Conservation (phyloP, 345 rosid genomes). For the Eutrema heterophyllum region DNA sequence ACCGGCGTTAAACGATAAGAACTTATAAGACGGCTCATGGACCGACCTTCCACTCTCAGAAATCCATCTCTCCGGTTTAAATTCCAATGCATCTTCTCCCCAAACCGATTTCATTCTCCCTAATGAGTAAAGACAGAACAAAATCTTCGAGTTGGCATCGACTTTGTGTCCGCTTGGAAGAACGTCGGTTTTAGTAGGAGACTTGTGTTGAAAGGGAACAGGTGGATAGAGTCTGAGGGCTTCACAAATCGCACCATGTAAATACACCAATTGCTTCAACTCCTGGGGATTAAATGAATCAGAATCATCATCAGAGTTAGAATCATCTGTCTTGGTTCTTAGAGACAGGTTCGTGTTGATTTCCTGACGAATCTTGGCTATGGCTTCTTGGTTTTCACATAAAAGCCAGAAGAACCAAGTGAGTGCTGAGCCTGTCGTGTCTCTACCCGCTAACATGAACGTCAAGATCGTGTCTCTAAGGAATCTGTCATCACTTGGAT, state of each 20-base stretch:
- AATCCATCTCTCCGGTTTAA: slow-evolving; percentile 37
- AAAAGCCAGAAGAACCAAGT: slow-evolving; percentile 56
- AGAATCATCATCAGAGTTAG: background rate
- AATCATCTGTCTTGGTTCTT: background rate
- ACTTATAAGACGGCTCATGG: slow-evolving; percentile 36
- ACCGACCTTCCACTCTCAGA: slow-evolving; percentile 21
- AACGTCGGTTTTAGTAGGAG: slow-evolving; percentile 21
- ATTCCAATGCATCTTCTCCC: slow-evolving; percentile 33
- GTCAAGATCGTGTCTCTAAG: slow-evolving; percentile 48
- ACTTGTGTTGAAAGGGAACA: slow-evolving; percentile 34
- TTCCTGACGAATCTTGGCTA: slow-evolving; percentile 43
- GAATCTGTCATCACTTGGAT: slow-evolving; percentile 36
- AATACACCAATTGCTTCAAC: slow-evolving; percentile 24
- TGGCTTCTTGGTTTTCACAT: slow-evolving; percentile 24
- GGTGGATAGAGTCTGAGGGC: slow-evolving; percentile 34
- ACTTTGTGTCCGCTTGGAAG: slow-evolving; percentile 37
- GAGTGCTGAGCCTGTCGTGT: slow-evolving; percentile 37
- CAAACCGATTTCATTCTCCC: slow-evolving; percentile 35
- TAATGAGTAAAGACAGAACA: slow-evolving; percentile 29
- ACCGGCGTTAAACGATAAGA: slow-evolving; percentile 32
- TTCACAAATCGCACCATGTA: slow-evolving; percentile 31
- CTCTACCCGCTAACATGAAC: slow-evolving; percentile 57
- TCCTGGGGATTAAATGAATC: slow-evolving; percentile 10
- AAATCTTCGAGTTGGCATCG: slow-evolving; percentile 25
- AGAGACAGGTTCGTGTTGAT: slow-evolving; percentile 16